A percentile compares a stretch with the other conserved stretches of the same genome.
Evolutionary conservation across 192 early-diverging fungal species (phyloP).

Genomic region (Backusella sp.): DNA sequence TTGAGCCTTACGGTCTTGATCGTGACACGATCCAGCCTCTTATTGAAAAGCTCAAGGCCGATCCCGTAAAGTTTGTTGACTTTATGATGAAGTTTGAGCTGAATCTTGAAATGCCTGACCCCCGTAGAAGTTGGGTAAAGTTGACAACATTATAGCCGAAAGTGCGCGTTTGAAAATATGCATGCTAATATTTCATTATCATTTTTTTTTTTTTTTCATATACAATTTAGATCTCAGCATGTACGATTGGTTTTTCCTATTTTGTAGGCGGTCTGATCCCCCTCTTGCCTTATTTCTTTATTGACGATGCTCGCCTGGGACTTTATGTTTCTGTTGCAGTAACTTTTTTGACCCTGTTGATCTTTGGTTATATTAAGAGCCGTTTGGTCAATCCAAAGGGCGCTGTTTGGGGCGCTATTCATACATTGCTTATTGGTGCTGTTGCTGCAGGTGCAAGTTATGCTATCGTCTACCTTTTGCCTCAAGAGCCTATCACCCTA

Average conservation of each 20-base stretch:
- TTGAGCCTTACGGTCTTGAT: slow-evolving; percentile 63
- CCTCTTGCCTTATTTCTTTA: slow-evolving; percentile 56
- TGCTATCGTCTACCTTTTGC: slow-evolving; percentile 27
- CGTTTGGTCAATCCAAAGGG: slow-evolving; percentile 42
- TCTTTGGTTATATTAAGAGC: slow-evolving; percentile 63
- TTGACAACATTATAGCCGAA: slow-evolving; percentile 1
- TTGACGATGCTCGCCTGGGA: slow-evolving; percentile 39
- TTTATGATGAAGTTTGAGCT: slow-evolving; percentile 78
- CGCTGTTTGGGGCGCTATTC: slow-evolving; percentile 40
- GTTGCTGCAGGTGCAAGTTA: slow-evolving; percentile 44
- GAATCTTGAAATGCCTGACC: slow-evolving; percentile 55
- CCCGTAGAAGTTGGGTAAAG: slow-evolving; percentile 50
- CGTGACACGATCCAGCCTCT: slow-evolving; percentile 46
- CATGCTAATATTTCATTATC: background rate
- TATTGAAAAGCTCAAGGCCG: slow-evolving; percentile 42
- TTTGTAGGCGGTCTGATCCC: slow-evolving; percentile 67
- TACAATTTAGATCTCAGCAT: slow-evolving; percentile 44
- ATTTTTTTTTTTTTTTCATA: slow-evolving; percentile 11
- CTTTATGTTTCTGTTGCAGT: slow-evolving; percentile 50
- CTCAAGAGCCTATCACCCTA: background rate
- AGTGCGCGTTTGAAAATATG: background rate
- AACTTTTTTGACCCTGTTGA: slow-evolving; percentile 51
- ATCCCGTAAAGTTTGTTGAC: slow-evolving; percentile 62
- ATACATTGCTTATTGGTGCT: slow-evolving; percentile 47
- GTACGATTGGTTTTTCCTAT: slow-evolving; percentile 61